Evolutionary conservation across 331 rosid species (phyloP), one percentile per base, ranked within the genome.

Genomic region (Prunus yedoensis): DNA sequence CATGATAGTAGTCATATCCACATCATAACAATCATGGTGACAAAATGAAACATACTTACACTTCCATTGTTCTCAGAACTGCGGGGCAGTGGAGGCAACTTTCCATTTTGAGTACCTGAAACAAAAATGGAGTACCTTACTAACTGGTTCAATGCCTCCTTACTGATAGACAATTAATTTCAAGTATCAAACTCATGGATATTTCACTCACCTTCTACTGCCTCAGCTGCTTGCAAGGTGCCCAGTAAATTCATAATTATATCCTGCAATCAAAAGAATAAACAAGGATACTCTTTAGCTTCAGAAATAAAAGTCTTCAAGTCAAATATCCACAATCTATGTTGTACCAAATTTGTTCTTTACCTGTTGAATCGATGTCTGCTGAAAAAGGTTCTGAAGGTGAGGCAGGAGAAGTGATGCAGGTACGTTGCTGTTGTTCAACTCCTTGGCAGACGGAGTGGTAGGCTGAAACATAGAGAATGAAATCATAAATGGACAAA

Each of bases 321-420:
- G 50, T 25, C 63, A 47, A 80, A 76, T 21, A 54, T 20, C n/a
- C 54, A 5, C 4, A 0, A 49, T 16, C 66, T 28, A 12, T 28
- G 73, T 51, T 15, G 50, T 12, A 50, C 61, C 63, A 25, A 32
- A 58, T 38, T 41, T 38, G 10, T 25, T 17, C 6, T 66, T 79
- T 81, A 92, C 99, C 98, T 95, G 99, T 78, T 95, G 99, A 82
- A 91, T 73, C 65, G 94, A 82, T 4, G 93, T 91, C 89, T 95
- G 99, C 87, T 88, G 96, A 85, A 84, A 87, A 82, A 95, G 93
- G 80, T 89, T 92, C 73, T 95, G 98, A 84, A 92, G 93, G 73
- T 91, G 96, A 85, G 99, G 90, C 81, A 87, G 74, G 60, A 95
- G 83, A 88, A 85, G 62, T 51, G 99, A 82, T 25, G 96, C 86